Percentiles rank a stretch among this genome's conserved stretches.
Conservation (phyloP, 1,139 yeast species). For the Hansenula sp. region DNA sequence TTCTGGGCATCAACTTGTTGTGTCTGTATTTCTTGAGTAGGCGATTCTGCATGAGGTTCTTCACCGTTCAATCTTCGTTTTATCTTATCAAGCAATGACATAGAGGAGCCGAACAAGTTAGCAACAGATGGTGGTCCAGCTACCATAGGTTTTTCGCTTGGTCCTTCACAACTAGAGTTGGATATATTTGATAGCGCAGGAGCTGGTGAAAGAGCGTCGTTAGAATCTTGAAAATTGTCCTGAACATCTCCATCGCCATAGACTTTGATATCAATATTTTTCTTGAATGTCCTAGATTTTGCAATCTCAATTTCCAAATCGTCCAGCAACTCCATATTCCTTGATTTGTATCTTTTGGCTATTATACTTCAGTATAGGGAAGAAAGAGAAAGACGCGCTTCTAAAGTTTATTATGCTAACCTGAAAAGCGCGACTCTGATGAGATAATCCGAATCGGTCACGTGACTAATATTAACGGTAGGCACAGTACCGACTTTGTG, state of each 20-base stretch:
- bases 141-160: background rate
- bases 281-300: slow-evolving; percentile 17
- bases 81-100: slow-evolving; percentile 13
- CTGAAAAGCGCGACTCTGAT: background rate
- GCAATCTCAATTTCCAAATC: slow-evolving; percentile 12
- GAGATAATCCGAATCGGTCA: background rate
- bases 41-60: background rate
- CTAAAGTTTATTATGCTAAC: background rate
- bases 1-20: background rate
- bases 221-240: background rate
- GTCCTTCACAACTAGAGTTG: background rate
- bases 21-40: background rate
- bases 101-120: slow-evolving; percentile 1
- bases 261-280: slow-evolving; percentile 9
- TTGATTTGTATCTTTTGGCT: background rate
- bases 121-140: background rate
- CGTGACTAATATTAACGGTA: background rate
- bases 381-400: background rate
- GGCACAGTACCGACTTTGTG: background rate
- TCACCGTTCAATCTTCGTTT: slow-evolving; percentile 22
- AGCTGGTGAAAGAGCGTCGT: background rate
- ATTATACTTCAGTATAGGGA: background rate
- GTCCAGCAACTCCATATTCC: slow-evolving; percentile 12
- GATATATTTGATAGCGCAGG: background rate
- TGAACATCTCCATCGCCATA: background rate